These are phyloP conservation scores for Triglochin maritima DNA, from an alignment of 106 monocot genomes.

Conservation along the genomic window DNA sequence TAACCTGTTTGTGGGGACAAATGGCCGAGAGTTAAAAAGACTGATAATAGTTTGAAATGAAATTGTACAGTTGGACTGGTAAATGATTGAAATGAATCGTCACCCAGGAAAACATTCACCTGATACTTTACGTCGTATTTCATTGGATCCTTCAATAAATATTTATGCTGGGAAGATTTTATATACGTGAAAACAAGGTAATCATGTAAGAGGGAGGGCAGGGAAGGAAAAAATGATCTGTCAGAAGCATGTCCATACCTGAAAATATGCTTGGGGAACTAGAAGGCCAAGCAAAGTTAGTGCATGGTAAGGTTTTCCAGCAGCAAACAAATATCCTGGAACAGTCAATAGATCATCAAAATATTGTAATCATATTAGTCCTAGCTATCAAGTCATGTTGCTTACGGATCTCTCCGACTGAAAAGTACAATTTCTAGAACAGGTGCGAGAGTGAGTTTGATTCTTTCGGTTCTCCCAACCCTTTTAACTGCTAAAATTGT, in stretches of 20 bases:
- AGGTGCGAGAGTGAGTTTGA: too few species aligned
- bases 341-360: not conserved
- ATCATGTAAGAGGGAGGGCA: not conserved
- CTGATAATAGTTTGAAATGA: not conserved
- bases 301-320: constrained; percentile 66
- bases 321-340: constrained; percentile 65
- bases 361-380: not conserved
- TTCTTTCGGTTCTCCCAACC: too few species aligned
- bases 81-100: not conserved
- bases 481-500: too few species aligned
- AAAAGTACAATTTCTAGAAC: too few species aligned
- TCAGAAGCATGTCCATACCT: constrained; percentile 26
- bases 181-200: not conserved
- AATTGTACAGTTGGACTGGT: not conserved
- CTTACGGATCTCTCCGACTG: too few species aligned
- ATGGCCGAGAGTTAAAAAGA: too few species aligned
- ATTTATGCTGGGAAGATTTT: constrained; percentile 47
- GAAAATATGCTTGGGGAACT: constrained; percentile 72
- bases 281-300: constrained; percentile 66
- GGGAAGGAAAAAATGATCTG: not conserved
- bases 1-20: constrained; percentile 27
- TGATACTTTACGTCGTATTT: constrained; percentile 97
- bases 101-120: constrained; percentile 18
- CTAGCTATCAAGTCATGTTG: too few species aligned
- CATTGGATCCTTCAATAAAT: constrained; percentile 79